These are phyloP conservation scores for Termitomyces sp. DNA, from an alignment of 768 basidiomycete species.

Conservation along the genomic window DNA sequence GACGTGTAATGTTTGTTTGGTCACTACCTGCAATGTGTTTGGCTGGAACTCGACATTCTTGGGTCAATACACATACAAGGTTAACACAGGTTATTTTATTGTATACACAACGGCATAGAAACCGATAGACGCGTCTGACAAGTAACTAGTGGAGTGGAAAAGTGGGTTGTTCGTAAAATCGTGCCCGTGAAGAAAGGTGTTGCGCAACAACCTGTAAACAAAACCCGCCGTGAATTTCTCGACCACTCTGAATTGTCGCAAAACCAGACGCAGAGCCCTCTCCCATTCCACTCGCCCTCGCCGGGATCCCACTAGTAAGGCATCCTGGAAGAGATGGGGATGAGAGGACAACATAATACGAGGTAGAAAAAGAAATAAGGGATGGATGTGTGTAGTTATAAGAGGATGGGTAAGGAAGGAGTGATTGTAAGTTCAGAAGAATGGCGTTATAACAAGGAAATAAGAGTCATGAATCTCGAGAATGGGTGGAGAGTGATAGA, in stretches of 20 bases:
- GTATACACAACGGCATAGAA: conserved; percentile 10
- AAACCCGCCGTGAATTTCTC: conserved; percentile 8
- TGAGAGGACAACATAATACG: conserved; percentile 59
- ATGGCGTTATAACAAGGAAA: not conserved
- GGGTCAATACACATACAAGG: not conserved
- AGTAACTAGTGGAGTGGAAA: not conserved
- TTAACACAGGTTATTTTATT: conserved; percentile 6
- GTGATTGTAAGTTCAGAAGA: conserved; percentile 10
- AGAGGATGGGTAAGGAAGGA: conserved; percentile 13
- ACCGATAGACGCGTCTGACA: conserved; percentile 12
- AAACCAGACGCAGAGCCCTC: conserved; percentile 61
- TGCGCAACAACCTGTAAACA: not conserved
- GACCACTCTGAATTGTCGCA: conserved; percentile 15
- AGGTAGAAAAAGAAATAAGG: conserved; percentile 9
- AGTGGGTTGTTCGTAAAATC: conserved; percentile 9
- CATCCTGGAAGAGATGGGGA: conserved; percentile 48
- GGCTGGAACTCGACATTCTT: conserved; percentile 10
- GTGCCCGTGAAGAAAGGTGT: conserved; percentile 1
- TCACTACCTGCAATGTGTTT: conserved; percentile 21
- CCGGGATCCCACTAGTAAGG: conserved; percentile 20
- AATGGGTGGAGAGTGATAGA: conserved; percentile 9
- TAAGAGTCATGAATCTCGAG: conserved; percentile 18
- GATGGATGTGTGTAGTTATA: conserved; percentile 11
- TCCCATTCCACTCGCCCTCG: conserved; percentile 61
- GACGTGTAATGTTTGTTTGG: conserved; percentile 42